These are phyloP conservation scores for Talaromyces stipitatus DNA, from an alignment of 495 filamentous ascomycete species.

Conservation along the genomic window DNA sequence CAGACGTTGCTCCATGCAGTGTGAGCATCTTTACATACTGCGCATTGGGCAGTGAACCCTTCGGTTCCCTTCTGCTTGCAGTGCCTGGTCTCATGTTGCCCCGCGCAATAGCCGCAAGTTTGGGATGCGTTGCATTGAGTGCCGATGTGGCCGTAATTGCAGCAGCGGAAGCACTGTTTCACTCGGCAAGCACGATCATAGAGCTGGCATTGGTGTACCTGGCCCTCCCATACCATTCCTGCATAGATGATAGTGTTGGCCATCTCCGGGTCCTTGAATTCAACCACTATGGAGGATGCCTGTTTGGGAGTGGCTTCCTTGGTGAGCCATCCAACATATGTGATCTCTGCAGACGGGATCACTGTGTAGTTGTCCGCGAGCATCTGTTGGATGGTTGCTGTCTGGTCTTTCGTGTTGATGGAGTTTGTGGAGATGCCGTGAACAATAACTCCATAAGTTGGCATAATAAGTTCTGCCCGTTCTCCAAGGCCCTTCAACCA, in stretches of 20 bases:
- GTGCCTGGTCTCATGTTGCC: constrained; percentile 9
- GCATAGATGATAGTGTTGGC: constrained; percentile 10
- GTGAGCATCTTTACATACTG: constrained; percentile 9
- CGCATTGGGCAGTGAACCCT: constrained; percentile 1
- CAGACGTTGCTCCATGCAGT: constrained; percentile 11
- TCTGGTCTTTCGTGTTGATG: constrained; percentile 14
- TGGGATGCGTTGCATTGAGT: constrained; percentile 10
- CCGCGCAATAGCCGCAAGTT: constrained; percentile 12
- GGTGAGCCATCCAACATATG: constrained; percentile 13
- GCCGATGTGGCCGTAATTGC: constrained; percentile 16
- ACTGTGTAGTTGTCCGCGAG: constrained; percentile 14
- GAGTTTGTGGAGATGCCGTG: constrained; percentile 12
- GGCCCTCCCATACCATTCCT: constrained; percentile 8
- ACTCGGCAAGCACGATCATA: constrained; percentile 11
- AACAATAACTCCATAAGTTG: constrained; percentile 9
- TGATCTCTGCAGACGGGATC: constrained; percentile 11
- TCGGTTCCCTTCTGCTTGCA: constrained; percentile 9
- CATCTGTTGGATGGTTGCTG: constrained; percentile 14
- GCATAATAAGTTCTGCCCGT: constrained; percentile 10
- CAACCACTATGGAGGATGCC: constrained; percentile 13
- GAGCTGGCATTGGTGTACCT: constrained; percentile 11
- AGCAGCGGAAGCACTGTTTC: constrained; percentile 15
- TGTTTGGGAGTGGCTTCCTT: constrained; percentile 6
- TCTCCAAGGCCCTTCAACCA: constrained; percentile 11
- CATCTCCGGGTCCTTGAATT: constrained; percentile 14